Percentiles rank a stretch among this genome's conserved stretches.
Evolutionary conservation across 2,329 filamentous ascomycete species (phyloP).

Genomic region (Pseudopithomyces maydicus): DNA sequence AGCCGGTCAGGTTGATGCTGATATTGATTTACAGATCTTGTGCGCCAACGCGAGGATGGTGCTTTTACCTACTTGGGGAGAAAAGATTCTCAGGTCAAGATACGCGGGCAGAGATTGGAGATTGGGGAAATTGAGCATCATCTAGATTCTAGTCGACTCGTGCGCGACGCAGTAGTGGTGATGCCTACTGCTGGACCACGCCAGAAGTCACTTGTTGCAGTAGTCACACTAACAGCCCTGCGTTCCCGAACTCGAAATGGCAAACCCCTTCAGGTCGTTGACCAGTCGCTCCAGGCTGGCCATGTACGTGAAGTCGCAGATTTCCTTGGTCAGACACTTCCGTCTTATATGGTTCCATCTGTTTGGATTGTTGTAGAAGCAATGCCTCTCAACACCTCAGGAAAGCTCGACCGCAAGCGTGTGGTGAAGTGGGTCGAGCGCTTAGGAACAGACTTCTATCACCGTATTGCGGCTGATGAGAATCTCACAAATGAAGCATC

Average conservation of each 20-base stretch:
- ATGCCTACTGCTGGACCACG: background rate
- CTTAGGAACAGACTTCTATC: background rate
- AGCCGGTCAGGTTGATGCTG: background rate
- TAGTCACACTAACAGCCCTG: background rate
- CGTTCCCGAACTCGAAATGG: background rate
- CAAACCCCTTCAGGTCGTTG: background rate
- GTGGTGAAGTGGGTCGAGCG: background rate
- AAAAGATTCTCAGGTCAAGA: conserved; percentile 29
- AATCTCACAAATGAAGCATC: background rate
- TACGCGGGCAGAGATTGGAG: conserved; percentile 27
- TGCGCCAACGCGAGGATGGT: conserved; percentile 17
- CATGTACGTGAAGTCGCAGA: conserved; percentile 2
- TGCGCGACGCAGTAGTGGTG: background rate
- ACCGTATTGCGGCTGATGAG: background rate
- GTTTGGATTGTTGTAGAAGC: conserved; percentile 15
- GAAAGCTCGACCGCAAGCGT: conserved; percentile 16
- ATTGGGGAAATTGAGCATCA: conserved; percentile 26
- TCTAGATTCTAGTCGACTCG: background rate
- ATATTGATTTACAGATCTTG: conserved; percentile 22
- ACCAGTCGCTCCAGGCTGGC: background rate
- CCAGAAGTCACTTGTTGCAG: conserved; percentile 10
- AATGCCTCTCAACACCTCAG: conserved; percentile 19
- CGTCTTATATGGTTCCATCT: conserved; percentile 3
- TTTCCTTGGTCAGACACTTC: background rate
- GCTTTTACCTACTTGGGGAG: conserved; percentile 20